These are phyloP conservation scores for Fusarium sp. DNA, from an alignment of 2,329 filamentous ascomycete species.

Conservation along the genomic window DNA sequence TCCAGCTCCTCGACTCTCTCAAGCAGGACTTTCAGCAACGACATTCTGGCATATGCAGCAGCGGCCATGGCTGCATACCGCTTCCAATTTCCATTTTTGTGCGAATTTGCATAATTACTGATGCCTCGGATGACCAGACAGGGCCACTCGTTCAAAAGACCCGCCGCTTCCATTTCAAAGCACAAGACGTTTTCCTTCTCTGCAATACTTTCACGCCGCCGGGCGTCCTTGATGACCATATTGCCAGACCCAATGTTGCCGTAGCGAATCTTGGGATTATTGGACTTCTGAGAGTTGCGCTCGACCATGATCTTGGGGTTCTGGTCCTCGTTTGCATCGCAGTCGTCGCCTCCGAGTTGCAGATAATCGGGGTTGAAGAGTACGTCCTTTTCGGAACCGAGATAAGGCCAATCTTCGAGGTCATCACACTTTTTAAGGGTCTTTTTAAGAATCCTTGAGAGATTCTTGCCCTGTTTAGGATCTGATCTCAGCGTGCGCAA, in stretches of 20 bases:
- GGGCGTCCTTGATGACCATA: background rate
- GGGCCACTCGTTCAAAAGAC: background rate
- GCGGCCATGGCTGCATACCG: background rate
- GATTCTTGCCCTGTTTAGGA: background rate
- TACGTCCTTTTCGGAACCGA: background rate
- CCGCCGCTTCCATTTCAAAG: background rate
- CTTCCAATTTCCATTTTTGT: background rate
- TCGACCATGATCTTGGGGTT: background rate
- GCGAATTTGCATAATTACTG: background rate
- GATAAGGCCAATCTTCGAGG: background rate
- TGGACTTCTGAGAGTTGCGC: background rate
- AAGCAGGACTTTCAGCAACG: background rate
- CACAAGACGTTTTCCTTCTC: background rate
- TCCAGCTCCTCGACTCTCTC: background rate
- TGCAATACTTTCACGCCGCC: background rate
- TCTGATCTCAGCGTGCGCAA: background rate
- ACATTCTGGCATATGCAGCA: background rate
- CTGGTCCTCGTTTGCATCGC: background rate
- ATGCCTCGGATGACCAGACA: slow-evolving; percentile 8
- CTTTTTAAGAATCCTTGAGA: background rate
- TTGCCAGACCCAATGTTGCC: background rate
- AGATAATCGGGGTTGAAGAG: background rate
- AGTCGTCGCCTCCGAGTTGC: background rate
- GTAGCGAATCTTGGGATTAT: background rate
- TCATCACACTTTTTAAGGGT: background rate